Conservation (phyloP, 2,329 filamentous ascomycete species). For the Cryphonectria parasitica region DNA sequence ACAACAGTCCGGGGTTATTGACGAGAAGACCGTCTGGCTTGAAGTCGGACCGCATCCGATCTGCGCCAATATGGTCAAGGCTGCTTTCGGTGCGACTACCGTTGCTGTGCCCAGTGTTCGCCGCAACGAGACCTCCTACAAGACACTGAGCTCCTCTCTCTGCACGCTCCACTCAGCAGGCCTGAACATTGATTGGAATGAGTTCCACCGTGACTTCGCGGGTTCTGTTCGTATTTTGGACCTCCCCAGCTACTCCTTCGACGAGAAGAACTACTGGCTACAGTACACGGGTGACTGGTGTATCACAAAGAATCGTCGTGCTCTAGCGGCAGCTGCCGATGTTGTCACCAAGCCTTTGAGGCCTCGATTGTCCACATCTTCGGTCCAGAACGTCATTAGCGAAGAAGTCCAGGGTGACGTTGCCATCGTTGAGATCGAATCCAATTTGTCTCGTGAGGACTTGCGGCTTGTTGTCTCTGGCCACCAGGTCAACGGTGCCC, state of each 20-base stretch:
- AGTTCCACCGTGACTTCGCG: slow-evolving; percentile 62
- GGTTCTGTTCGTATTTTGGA: slow-evolving; percentile 54
- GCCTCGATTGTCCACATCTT: slow-evolving; percentile 65
- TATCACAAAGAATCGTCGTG: slow-evolving; percentile 69
- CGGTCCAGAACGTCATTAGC: slow-evolving; percentile 65
- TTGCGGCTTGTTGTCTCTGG: slow-evolving; percentile 63
- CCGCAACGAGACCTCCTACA: slow-evolving; percentile 65
- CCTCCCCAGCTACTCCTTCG: slow-evolving; percentile 72
- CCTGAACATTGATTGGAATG: slow-evolving; percentile 69
- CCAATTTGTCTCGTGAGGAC: slow-evolving; percentile 67
- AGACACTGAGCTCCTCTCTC: slow-evolving; percentile 62
- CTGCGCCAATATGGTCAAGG: slow-evolving; percentile 69
- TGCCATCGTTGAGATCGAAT: slow-evolving; percentile 65
- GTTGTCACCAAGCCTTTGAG: slow-evolving; percentile 45
- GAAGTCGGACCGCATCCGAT: slow-evolving; percentile 78
- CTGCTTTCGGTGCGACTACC: slow-evolving; percentile 58
- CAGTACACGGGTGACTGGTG: slow-evolving; percentile 71
- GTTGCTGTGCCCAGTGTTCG: slow-evolving; percentile 64
- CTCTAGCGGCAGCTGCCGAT: slow-evolving; percentile 39
- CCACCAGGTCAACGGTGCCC: slow-evolving; percentile 69
- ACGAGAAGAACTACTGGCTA: slow-evolving; percentile 73
- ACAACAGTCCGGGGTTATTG: slow-evolving; percentile 60
- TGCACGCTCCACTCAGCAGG: slow-evolving; percentile 64
- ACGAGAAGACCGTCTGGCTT: slow-evolving; percentile 70
- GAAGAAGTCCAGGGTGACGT: slow-evolving; percentile 66